Evolutionary conservation across 805 yeast genomes (phyloP).

Genomic region (Lipomyces orientalis): DNA sequence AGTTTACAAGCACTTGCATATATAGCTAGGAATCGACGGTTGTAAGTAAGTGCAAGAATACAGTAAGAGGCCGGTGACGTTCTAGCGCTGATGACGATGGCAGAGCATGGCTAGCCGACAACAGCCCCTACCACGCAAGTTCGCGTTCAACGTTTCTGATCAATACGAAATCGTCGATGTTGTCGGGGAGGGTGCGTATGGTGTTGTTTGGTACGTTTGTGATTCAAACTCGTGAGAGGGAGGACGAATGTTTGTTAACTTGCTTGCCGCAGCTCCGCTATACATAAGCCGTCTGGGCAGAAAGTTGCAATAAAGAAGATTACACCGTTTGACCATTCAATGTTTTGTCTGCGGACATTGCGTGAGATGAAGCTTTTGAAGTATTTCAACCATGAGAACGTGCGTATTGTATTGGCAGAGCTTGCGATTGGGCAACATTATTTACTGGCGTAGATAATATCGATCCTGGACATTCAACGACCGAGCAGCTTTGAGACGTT

Average conservation of each 20-base stretch:
- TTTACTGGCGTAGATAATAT: slow-evolving; percentile 58
- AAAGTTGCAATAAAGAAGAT: slow-evolving; percentile 96
- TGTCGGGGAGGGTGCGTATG: slow-evolving; percentile 96
- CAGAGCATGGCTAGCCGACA: not conserved
- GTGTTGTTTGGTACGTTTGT: slow-evolving; percentile 62
- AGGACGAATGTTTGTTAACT: not conserved
- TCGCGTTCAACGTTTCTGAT: slow-evolving; percentile 80
- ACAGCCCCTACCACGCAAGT: slow-evolving; percentile 46
- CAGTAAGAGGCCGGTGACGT: not conserved
- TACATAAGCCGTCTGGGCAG: slow-evolving; percentile 82
- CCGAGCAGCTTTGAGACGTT: slow-evolving; percentile 78
- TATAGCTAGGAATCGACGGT: not conserved
- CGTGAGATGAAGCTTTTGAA: slow-evolving; percentile 87
- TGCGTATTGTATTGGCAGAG: slow-evolving; percentile 9
- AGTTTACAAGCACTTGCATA: not conserved
- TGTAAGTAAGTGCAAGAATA: not conserved
- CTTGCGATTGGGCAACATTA: not conserved
- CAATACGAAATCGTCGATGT: slow-evolving; percentile 84
- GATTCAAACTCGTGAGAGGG: too few relatives aligned
- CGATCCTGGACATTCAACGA: slow-evolving; percentile 85
- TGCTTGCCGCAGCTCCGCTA: slow-evolving; percentile 65
- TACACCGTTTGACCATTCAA: slow-evolving; percentile 85
- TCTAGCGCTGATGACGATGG: not conserved
- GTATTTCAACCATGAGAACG: slow-evolving; percentile 90
- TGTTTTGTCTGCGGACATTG: slow-evolving; percentile 86